phyloP scores from a whole-genome alignment of 2,329 filamentous ascomycete species.

The Fusarium sp. region DNA sequence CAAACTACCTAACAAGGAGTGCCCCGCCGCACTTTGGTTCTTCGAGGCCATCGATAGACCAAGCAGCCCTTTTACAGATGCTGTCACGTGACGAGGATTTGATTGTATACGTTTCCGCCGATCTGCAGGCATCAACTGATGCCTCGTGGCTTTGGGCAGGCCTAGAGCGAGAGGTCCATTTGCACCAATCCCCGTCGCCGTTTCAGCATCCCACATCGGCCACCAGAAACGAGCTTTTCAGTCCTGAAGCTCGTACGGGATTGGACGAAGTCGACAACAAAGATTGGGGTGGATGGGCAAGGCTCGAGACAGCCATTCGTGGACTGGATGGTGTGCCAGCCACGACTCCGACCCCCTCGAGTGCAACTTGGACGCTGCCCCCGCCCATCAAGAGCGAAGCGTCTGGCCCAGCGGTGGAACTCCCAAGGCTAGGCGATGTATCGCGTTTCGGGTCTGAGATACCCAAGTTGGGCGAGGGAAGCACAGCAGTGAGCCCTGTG shows the following conservation, averaged over 20 bases:
- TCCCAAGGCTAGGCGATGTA: slow-evolving; percentile 44
- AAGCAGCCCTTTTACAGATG: slow-evolving; percentile 46
- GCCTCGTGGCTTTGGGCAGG: slow-evolving; percentile 85
- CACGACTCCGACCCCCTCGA: slow-evolving; percentile 45
- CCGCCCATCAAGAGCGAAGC: slow-evolving; percentile 51
- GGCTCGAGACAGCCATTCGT: slow-evolving; percentile 65
- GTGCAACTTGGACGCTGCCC: slow-evolving; percentile 48
- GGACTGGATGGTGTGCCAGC: slow-evolving; percentile 42
- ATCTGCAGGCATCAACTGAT: slow-evolving; percentile 82
- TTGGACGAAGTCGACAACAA: slow-evolving; percentile 65
- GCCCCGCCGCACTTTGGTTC: slow-evolving; percentile 46
- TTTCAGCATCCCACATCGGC: slow-evolving; percentile 32
- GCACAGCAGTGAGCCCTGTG: slow-evolving; percentile 43
- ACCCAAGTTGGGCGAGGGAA: slow-evolving; percentile 38
- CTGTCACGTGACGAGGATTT: slow-evolving; percentile 80
- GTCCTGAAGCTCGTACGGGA: slow-evolving; percentile 58
- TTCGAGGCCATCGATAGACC: slow-evolving; percentile 45
- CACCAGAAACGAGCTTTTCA: slow-evolving; percentile 53
- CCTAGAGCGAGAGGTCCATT: slow-evolving; percentile 59
- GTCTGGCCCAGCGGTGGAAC: slow-evolving; percentile 38
- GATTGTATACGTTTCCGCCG: slow-evolving; percentile 84
- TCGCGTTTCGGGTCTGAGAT: slow-evolving; percentile 44
- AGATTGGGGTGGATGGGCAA: slow-evolving; percentile 85
- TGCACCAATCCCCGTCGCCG: slow-evolving; percentile 35
- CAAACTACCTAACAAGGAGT: slow-evolving; percentile 49